A percentile compares a stretch with the other conserved stretches of the same genome.
Evolutionary conservation across 2,329 filamentous ascomycete species (phyloP).

Genomic region (Fusarium gaditjirri): DNA sequence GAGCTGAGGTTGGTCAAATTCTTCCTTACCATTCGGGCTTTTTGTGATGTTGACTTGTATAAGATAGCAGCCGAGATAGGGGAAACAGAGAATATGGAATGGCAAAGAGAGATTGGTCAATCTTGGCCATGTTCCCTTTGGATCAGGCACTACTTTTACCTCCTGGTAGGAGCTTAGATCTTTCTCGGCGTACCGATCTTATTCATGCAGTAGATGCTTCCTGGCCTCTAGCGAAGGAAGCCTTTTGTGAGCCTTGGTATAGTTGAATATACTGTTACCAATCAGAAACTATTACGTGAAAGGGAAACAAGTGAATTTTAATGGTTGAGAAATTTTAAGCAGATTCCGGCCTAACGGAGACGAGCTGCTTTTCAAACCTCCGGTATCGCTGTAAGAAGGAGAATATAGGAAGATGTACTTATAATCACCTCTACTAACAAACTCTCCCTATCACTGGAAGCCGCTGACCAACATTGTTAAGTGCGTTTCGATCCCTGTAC

Average conservation of each 20-base stretch:
- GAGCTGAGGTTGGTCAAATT: background rate
- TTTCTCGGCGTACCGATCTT: rapidly evolving
- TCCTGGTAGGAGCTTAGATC: background rate
- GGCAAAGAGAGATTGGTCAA: background rate
- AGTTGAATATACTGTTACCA: background rate
- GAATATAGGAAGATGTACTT: background rate
- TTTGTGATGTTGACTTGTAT: background rate
- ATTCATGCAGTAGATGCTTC: background rate
- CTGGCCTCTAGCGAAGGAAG: rapidly evolving
- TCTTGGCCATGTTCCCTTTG: background rate
- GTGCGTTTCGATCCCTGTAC: too few relatives aligned
- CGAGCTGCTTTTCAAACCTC: background rate
- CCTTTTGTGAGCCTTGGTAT: background rate
- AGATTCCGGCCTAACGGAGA: too few relatives aligned
- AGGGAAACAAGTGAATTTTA: rapidly evolving
- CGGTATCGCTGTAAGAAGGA: background rate
- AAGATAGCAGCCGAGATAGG: background rate
- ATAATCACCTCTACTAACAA: background rate
- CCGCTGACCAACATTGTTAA: too few relatives aligned
- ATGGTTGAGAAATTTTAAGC: rapidly evolving
- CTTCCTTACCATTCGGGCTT: background rate
- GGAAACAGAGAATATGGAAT: background rate
- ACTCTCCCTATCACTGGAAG: too few relatives aligned
- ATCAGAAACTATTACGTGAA: rapidly evolving
- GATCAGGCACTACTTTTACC: too few relatives aligned